Conservation (phyloP, 2,329 filamentous ascomycete genomes). For the Macrophomina tecta region DNA sequence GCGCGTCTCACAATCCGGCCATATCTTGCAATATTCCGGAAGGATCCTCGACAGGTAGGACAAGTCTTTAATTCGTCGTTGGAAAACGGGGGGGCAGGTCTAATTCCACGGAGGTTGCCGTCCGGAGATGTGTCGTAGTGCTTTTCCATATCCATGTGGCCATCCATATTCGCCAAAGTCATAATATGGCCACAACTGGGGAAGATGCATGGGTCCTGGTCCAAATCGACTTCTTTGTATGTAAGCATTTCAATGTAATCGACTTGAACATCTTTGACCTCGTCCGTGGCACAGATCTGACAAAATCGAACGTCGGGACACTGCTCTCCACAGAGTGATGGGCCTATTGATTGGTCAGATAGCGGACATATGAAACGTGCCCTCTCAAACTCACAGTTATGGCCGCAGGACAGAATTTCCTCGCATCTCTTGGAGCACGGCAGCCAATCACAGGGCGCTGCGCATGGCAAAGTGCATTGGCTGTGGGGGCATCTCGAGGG, state of each 20-base stretch:
- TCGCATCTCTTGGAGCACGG: constrained; percentile 69
- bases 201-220: constrained; percentile 67
- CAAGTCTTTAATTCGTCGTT: constrained; percentile 59
- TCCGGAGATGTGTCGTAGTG: constrained; percentile 55
- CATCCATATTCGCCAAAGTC: constrained; percentile 66
- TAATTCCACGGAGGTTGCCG: constrained; percentile 43
- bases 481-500: constrained; percentile 62
- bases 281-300: constrained; percentile 58
- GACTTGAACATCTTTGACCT: constrained; percentile 53
- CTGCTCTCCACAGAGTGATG: constrained; percentile 67
- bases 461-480: constrained; percentile 62
- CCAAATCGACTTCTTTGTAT: constrained; percentile 64
- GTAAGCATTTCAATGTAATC: constrained; percentile 62
- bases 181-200: constrained; percentile 69
- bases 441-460: constrained; percentile 69
- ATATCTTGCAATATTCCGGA: constrained; percentile 66
- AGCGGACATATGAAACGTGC: no score
- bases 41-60: constrained; percentile 64
- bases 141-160: constrained; percentile 61
- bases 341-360: constrained; percentile 36
- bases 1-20: constrained; percentile 66
- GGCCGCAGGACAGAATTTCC: constrained; percentile 61
- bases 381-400: constrained; percentile 62
- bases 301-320: constrained; percentile 63
- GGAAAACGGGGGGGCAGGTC: constrained; percentile 34